These are phyloP conservation scores for Rosellinia necatrix DNA, from an alignment of 2,329 filamentous ascomycete genomes.

Conservation along the genomic window DNA sequence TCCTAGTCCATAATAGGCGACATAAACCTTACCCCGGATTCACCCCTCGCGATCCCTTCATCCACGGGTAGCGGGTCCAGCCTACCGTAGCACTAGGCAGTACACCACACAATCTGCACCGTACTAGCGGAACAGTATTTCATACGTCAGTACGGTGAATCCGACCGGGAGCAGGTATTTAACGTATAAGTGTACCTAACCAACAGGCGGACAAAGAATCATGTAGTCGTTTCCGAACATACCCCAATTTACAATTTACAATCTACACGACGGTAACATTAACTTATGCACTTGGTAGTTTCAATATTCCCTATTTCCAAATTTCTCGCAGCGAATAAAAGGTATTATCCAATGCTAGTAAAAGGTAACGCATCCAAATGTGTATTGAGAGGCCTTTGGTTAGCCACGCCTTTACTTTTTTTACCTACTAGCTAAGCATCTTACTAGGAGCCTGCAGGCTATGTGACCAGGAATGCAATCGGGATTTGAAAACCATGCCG, in stretches of 20 bases:
- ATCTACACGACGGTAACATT: background rate
- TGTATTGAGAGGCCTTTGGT: no score
- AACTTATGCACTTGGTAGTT: background rate
- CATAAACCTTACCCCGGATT: slow-evolving; percentile 39
- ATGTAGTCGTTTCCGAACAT: background rate
- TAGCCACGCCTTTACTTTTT: no score
- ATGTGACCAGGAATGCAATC: no score
- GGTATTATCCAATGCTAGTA: no score
- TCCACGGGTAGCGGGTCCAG: slow-evolving; percentile 24
- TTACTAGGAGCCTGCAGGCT: no score
- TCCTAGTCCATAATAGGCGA: slow-evolving; percentile 22
- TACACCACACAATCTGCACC: background rate
- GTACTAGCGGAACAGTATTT: background rate
- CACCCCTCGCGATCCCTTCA: slow-evolving; percentile 27
- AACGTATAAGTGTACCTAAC: no score
- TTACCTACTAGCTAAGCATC: no score
- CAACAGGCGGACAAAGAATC: background rate
- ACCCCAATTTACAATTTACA: background rate
- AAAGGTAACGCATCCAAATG: no score
- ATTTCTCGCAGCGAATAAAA: no score
- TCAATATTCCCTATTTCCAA: background rate
- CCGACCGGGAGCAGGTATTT: no score
- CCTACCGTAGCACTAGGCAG: slow-evolving; percentile 1
- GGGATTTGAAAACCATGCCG: no score
- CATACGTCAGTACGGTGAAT: slow-evolving; percentile 2